Evolutionary conservation across 2,329 filamentous ascomycete species (phyloP).

Genomic region (Karstenula rhodostoma): DNA sequence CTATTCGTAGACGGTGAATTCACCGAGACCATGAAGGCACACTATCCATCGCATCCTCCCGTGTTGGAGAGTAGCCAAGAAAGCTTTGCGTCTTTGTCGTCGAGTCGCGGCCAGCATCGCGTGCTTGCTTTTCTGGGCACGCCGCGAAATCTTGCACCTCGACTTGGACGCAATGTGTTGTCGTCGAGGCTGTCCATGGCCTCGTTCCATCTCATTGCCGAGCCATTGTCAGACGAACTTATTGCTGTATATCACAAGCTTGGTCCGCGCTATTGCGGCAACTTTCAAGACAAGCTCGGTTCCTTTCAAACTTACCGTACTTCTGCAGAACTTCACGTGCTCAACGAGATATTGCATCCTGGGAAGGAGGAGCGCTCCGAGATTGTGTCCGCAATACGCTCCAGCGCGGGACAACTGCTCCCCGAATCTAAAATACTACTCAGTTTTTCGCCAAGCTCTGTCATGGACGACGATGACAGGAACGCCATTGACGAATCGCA

Average conservation of each 20-base stretch:
- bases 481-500: constrained; percentile 76
- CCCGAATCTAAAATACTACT: constrained; percentile 83
- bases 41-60: constrained; percentile 82
- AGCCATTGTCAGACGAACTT: constrained; percentile 88
- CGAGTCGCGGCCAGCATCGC: constrained; percentile 65
- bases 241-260: constrained; percentile 90
- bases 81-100: constrained; percentile 74
- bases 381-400: constrained; percentile 85
- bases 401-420: constrained; percentile 82
- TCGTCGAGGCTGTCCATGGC: constrained; percentile 87
- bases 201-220: constrained; percentile 87
- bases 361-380: constrained; percentile 92
- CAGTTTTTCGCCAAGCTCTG: constrained; percentile 80
- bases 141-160: constrained; percentile 82
- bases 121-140: constrained; percentile 95
- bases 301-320: constrained; percentile 96
- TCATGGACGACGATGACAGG: constrained; percentile 81
- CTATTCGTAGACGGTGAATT: constrained; percentile 95
- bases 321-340: constrained; percentile 86
- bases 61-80: constrained; percentile 69
- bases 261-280: constrained; percentile 89
- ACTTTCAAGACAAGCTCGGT: constrained; percentile 95
- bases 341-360: constrained; percentile 88
- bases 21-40: constrained; percentile 87
- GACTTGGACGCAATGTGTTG: constrained; percentile 75